phyloP scores from a whole-genome alignment of 139 green algal genomes.

The Chlorella sp. region DNA sequence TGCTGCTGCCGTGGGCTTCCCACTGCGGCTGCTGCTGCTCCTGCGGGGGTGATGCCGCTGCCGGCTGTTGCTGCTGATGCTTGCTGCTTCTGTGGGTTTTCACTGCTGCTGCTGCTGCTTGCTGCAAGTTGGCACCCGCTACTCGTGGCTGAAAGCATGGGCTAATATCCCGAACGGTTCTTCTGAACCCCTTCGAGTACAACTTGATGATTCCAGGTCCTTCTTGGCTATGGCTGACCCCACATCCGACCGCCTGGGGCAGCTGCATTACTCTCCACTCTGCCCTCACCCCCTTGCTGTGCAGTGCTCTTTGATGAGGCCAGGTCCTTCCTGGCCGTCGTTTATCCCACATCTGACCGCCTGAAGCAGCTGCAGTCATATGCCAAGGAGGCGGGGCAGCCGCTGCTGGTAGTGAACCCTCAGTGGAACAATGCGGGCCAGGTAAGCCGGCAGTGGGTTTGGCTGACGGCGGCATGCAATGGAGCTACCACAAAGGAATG shows the following conservation, averaged over 20 bases:
- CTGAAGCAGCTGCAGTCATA: constrained; percentile 50
- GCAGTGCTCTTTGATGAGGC: constrained; percentile 39
- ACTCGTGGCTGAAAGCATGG: no score
- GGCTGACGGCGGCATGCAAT: background rate
- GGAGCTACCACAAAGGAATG: background rate
- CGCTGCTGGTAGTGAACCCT: constrained; percentile 60
- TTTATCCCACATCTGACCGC: constrained; percentile 54
- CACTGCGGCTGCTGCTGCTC: background rate
- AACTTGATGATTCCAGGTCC: constrained; percentile 28
- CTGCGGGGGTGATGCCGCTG: background rate
- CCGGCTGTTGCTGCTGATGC: no score
- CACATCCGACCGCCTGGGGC: constrained; percentile 35
- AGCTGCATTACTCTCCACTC: background rate
- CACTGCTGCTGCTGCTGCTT: no score
- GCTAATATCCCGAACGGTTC: no score
- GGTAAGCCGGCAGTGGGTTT: constrained; percentile 9
- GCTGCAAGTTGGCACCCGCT: no score
- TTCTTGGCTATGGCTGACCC: constrained; percentile 47
- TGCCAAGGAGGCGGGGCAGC: constrained; percentile 37
- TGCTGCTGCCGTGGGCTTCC: no score
- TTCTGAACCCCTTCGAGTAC: no score
- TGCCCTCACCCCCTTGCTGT: background rate
- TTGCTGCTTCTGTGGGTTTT: no score
- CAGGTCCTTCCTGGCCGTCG: constrained; percentile 35
- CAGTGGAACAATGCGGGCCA: constrained; percentile 45